These are phyloP conservation scores for Candida tallmaniae DNA, from an alignment of 805 yeast genomes.

Conservation along the genomic window DNA sequence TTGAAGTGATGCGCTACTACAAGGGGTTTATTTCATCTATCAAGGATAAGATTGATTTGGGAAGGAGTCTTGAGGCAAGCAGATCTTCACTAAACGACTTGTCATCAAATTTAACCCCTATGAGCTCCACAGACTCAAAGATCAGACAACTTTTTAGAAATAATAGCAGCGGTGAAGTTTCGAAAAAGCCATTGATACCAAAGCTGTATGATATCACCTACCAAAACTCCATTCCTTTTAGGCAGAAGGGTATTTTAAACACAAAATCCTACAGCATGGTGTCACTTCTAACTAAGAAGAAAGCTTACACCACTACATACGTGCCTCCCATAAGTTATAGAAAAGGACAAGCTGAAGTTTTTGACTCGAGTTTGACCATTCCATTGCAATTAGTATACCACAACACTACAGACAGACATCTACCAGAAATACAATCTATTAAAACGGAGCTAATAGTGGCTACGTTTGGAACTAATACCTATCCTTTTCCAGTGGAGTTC, in stretches of 20 bases:
- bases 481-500: slow-evolving; percentile 36
- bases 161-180: slow-evolving; percentile 18
- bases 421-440: slow-evolving; percentile 34
- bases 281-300: slow-evolving; percentile 33
- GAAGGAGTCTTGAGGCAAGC: slow-evolving; percentile 4
- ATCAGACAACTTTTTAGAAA: slow-evolving; percentile 26
- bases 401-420: slow-evolving; percentile 3
- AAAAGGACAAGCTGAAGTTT: slow-evolving; percentile 9
- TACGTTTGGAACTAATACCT: slow-evolving; percentile 31
- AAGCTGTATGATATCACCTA: slow-evolving; percentile 16
- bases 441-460: slow-evolving; percentile 32
- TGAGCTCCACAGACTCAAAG: slow-evolving; percentile 16
- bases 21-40: slow-evolving; percentile 31
- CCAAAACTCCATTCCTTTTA: slow-evolving; percentile 27
- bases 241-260: slow-evolving; percentile 33
- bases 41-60: slow-evolving; percentile 12
- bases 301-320: slow-evolving; percentile 23
- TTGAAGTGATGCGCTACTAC: slow-evolving; percentile 22
- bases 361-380: slow-evolving; percentile 15
- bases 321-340: slow-evolving; percentile 30
- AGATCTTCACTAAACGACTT: neutral
- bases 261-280: slow-evolving; percentile 21
- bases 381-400: slow-evolving; percentile 32
- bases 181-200: slow-evolving; percentile 12
- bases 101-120: slow-evolving; percentile 13